Conservation (phyloP, 2,329 filamentous ascomycete species). For the Botrytis squamosa region DNA sequence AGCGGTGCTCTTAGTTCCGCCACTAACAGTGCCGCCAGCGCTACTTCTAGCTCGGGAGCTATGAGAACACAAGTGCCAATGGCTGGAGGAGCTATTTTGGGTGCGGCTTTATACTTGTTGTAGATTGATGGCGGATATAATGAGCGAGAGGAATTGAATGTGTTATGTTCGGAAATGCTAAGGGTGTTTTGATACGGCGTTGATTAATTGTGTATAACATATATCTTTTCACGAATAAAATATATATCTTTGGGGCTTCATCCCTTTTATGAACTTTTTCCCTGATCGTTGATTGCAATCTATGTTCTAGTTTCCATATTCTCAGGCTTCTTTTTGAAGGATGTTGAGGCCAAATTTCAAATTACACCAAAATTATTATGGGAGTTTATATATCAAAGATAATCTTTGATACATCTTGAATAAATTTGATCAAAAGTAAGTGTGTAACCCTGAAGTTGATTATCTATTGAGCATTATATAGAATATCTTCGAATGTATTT, state of each 20-base stretch:
- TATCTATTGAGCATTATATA: not conserved
- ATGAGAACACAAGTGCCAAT: conserved; percentile 21
- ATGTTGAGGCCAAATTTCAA: not conserved
- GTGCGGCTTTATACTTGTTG: conserved; percentile 21
- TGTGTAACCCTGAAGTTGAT: not conserved
- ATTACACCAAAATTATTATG: not conserved
- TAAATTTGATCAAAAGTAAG: not conserved
- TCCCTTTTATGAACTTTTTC: not conserved
- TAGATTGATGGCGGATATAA: conserved; percentile 13
- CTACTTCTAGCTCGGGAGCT: conserved; percentile 17
- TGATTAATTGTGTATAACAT: not conserved
- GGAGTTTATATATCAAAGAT: not conserved
- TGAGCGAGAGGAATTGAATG: not conserved
- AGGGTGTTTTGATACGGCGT: not conserved
- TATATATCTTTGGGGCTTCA: not conserved
- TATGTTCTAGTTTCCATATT: not conserved
- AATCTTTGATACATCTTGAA: not conserved
- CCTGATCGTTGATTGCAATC: not conserved
- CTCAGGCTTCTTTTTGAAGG: not conserved
- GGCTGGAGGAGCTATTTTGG: conserved; percentile 14
- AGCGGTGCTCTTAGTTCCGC: not conserved
- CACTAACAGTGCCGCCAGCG: not conserved
- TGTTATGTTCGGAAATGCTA: not conserved
- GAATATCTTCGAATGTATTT: not conserved
- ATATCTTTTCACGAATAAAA: not conserved